Conservation (phyloP, 2,329 filamentous ascomycete genomes). For the Xylariomycetidae sp. region DNA sequence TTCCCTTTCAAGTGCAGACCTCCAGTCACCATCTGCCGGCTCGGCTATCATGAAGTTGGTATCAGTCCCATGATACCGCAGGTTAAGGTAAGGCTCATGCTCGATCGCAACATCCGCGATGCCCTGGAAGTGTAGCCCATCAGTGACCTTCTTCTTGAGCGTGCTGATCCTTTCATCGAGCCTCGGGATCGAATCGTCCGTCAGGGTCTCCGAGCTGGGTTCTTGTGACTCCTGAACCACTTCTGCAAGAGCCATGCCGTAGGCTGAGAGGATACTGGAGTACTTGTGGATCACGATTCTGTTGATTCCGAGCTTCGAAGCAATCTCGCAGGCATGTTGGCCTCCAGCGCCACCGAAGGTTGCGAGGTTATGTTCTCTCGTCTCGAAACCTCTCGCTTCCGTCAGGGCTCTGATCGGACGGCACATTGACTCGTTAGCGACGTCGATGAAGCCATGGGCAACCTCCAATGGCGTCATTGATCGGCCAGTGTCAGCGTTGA, state of each 20-base stretch:
- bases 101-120: slow-evolving; percentile 11
- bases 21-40: slow-evolving; percentile 7
- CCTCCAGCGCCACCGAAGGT: slow-evolving; percentile 66
- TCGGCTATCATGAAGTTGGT: slow-evolving; percentile 8
- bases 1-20: slow-evolving; percentile 5
- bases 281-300: slow-evolving; percentile 35
- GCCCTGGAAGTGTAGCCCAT: slow-evolving; percentile 10
- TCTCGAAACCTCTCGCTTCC: slow-evolving; percentile 11
- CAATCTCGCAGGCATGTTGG: slow-evolving; percentile 41
- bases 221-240: slow-evolving; percentile 7
- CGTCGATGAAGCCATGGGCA: slow-evolving; percentile 67
- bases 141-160: slow-evolving; percentile 10
- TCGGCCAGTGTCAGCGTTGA: slow-evolving; percentile 31
- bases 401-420: slow-evolving; percentile 54
- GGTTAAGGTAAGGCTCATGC: slow-evolving; percentile 14
- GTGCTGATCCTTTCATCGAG: slow-evolving; percentile 4
- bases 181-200: slow-evolving; percentile 3
- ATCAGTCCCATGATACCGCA: slow-evolving; percentile 17
- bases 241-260: slow-evolving; percentile 23
- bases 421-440: slow-evolving; percentile 72
- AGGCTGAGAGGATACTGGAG: slow-evolving; percentile 32
- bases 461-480: slow-evolving; percentile 30
- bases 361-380: slow-evolving; percentile 27
- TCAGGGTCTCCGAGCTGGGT: slow-evolving; percentile 4
- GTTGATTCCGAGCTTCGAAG: slow-evolving; percentile 32